Base-by-base conservation (phyloP, 306 rosid genomes). In the Vicia faba region DNA sequence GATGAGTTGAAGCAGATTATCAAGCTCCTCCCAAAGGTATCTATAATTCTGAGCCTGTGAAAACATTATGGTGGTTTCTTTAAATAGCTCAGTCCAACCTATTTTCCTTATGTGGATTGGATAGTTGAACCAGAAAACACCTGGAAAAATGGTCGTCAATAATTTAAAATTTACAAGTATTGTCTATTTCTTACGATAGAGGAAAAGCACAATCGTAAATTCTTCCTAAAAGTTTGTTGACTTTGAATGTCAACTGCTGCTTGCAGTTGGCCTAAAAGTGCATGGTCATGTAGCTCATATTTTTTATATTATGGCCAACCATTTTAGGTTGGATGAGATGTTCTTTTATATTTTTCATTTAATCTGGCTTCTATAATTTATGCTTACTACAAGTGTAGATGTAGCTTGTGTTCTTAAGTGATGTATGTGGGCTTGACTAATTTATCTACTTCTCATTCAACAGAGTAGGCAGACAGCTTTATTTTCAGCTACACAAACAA, bases 391-490 rank as follows among this genome's bases (percentile, higher is more conserved):
- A 69, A 45, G 51, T 57, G 49, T 62, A 48, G 36, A 29, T 35
- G 4, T 61, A 13, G 26, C 39, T 19, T 51, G 36, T 60, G n/a
- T 36, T 45, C 29, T 23, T 12, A 41, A 64, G 19, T 23, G 31
- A 61, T 75, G 8, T 60, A 2, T 35, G 16, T 67, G 20, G 49
- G 9, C 8, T 28, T 64, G 64, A 44, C 81, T 81, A 64, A 80
- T 73, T 76, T 12, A 63, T 66, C 67, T 65, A 44, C 50, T 63
- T 61, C 43, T 55, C 36, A 28, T 68, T 81, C 40, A 74, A 83
- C 98, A 92, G 98, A 75, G 72, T 72, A 83, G 98, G 81, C 97
- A 90, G 83, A 90, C 97, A 25, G 90, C 97, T 73, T 83, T 93
- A 57, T 93, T 93, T 75, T 93, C 99, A 23, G 97, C 99, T 26